phyloP scores from a whole-genome alignment of 495 filamentous ascomycete species.

The Terfezia boudieri region DNA sequence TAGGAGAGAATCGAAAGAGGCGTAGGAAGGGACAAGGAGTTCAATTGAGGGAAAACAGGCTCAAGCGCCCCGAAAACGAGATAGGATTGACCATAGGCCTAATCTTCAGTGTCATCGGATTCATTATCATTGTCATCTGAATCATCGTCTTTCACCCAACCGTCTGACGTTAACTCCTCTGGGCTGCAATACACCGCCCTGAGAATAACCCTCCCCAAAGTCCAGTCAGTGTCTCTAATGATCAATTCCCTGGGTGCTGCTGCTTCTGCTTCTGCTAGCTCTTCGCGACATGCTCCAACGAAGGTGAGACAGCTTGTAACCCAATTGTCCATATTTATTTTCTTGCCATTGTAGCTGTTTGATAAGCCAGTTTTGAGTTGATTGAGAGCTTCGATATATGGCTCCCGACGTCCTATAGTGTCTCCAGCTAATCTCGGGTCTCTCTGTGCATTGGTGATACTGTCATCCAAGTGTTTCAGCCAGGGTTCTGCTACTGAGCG shows the following conservation, averaged over 20 bases:
- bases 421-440: too few relatives aligned
- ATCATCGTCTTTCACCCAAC: neutral
- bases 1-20: too few relatives aligned
- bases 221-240: neutral
- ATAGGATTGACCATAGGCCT: too few relatives aligned
- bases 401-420: neutral
- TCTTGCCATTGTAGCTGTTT: neutral
- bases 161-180: neutral
- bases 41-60: too few relatives aligned
- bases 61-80: too few relatives aligned
- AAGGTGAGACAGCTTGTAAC: neutral
- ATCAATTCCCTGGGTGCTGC: too few relatives aligned
- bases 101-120: neutral
- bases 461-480: too few relatives aligned
- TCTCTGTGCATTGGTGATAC: too few relatives aligned
- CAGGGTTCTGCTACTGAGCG: too few relatives aligned
- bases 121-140: neutral
- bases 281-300: neutral
- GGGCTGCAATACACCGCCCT: neutral
- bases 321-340: neutral
- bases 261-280: neutral
- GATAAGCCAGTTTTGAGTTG: neutral
- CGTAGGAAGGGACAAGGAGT: too few relatives aligned
- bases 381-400: neutral
- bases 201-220: neutral